Conservation (phyloP, 805 yeast species). For the Ogataea dorogensis region DNA sequence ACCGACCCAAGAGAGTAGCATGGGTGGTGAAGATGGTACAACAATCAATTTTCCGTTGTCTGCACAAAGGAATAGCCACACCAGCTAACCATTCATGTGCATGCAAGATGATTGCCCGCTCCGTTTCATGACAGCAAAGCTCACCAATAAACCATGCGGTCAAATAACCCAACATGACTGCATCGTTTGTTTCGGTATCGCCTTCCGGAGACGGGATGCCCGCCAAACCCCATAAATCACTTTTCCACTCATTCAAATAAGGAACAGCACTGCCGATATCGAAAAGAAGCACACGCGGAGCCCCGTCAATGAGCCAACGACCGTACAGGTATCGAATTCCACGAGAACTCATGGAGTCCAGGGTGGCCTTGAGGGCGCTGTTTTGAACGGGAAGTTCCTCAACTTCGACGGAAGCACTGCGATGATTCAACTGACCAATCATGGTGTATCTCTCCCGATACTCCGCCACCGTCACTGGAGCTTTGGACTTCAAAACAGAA, state of each 20-base stretch:
- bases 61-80: conserved; percentile 87
- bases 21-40: conserved; percentile 97
- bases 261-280: conserved; percentile 74
- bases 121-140: conserved; percentile 76
- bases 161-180: conserved; percentile 85
- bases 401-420: conserved; percentile 76
- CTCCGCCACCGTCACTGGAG: conserved; percentile 94
- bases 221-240: conserved; percentile 86
- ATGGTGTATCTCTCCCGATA: conserved; percentile 83
- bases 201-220: conserved; percentile 93
- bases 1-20: conserved; percentile 93
- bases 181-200: conserved; percentile 88
- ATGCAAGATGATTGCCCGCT: conserved; percentile 88
- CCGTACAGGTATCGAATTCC: conserved; percentile 87
- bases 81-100: conserved; percentile 99
- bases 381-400: conserved; percentile 59
- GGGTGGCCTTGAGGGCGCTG: conserved; percentile 52
- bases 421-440: conserved; percentile 80
- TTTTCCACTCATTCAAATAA: conserved; percentile 86
- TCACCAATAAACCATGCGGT: conserved; percentile 98
- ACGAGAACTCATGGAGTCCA: conserved; percentile 76
- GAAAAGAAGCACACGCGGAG: conserved; percentile 88
- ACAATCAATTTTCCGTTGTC: conserved; percentile 88
- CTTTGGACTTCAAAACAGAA: conserved; percentile 93
- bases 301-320: conserved; percentile 96